These are phyloP conservation scores for Prunus fruticosa DNA, from an alignment of 306 rosid genomes.

Conservation along the genomic window DNA sequence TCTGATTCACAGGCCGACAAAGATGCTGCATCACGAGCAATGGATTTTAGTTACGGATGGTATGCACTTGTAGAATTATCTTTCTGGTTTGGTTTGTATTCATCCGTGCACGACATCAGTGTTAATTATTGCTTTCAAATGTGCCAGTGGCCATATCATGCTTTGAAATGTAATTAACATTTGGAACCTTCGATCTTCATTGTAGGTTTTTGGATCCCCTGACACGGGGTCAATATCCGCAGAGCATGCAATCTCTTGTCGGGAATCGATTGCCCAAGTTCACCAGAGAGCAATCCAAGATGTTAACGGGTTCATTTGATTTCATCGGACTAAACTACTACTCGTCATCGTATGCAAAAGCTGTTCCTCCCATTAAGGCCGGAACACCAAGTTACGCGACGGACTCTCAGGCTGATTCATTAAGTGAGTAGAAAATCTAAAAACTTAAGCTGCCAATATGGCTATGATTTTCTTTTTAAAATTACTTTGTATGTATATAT, in stretches of 20 bases:
- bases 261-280: conserved; percentile 40
- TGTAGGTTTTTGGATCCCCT: conserved; percentile 43
- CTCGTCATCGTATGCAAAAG: conserved; percentile 22
- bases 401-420: conserved; percentile 15
- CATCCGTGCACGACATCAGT: too few relatives aligned
- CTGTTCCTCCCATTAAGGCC: conserved; percentile 21
- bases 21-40: neutral
- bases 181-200: neutral
- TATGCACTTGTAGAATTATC: neutral
- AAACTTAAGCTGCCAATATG: neutral
- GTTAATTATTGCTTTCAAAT: too few relatives aligned
- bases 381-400: conserved; percentile 16
- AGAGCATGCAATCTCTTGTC: conserved; percentile 24
- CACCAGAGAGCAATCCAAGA: conserved; percentile 23
- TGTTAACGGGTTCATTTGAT: conserved; percentile 36
- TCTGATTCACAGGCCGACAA: neutral
- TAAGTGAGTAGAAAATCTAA: conserved; percentile 13
- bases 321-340: conserved; percentile 49
- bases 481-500: too few relatives aligned
- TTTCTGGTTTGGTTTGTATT: too few relatives aligned
- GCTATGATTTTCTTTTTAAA: too few relatives aligned
- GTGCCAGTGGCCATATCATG: too few relatives aligned
- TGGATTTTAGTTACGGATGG: neutral
- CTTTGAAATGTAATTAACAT: neutral
- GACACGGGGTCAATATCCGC: conserved; percentile 37